Evolutionary conservation across 257 asterid species (phyloP).

Genomic region (Scutellaria minor): DNA sequence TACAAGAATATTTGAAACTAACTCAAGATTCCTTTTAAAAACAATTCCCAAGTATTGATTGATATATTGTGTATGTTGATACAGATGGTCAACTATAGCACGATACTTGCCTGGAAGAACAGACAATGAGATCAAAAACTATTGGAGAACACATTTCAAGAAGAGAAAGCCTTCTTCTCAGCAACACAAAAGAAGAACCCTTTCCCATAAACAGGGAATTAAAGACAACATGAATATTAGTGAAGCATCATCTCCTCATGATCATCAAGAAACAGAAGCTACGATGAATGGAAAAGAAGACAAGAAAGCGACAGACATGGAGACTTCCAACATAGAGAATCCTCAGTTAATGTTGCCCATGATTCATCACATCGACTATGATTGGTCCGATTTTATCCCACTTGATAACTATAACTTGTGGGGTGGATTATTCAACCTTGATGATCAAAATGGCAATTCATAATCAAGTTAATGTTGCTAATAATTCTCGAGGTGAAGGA

Average conservation of each 20-base stretch:
- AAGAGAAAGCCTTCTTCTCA: constrained; percentile 28
- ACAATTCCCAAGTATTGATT: too few relatives aligned
- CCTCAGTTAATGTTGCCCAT: not conserved
- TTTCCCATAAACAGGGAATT: constrained; percentile 1
- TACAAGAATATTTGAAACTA: too few relatives aligned
- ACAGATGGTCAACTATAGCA: constrained; percentile 61
- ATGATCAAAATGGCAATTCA: constrained; percentile 43
- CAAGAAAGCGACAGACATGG: not conserved
- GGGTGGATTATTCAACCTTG: constrained; percentile 62
- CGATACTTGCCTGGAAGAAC: constrained; percentile 60
- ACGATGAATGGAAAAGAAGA: not conserved
- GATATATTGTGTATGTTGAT: not conserved
- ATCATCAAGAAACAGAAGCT: not conserved
- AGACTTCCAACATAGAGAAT: constrained; percentile 7
- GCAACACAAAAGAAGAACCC: constrained; percentile 29
- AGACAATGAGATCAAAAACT: constrained; percentile 57
- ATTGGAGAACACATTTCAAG: constrained; percentile 61
- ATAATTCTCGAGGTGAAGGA: constrained; percentile 21
- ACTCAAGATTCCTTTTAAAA: too few relatives aligned
- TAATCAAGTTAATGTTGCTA: constrained; percentile 32
- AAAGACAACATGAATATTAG: not conserved
- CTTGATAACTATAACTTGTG: constrained; percentile 46
- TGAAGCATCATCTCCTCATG: not conserved
- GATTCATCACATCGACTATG: constrained; percentile 22
- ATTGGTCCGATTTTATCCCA: constrained; percentile 40